Conservation (phyloP, 75 land plant genomes). For the Picea glauca region DNA sequence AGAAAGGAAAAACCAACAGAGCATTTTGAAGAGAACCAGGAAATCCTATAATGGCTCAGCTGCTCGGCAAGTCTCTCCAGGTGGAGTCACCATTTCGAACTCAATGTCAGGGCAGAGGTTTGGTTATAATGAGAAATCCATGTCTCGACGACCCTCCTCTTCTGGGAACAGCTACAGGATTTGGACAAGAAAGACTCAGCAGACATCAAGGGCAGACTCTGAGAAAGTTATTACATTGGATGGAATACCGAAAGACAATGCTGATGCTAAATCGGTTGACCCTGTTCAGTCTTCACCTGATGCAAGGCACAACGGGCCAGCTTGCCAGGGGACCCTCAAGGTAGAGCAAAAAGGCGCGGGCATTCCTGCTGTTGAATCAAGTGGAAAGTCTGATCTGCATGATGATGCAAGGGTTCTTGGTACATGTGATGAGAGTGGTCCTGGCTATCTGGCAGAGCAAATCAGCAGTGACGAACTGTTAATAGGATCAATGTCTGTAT, state of each 20-base stretch:
- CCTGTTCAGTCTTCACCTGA: neutral
- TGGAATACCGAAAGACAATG: neutral
- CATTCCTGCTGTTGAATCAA: conserved; percentile 2
- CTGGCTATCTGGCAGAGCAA: neutral
- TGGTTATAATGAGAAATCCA: conserved; percentile 4
- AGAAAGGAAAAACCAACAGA: conserved; percentile 8
- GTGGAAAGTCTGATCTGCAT: neutral
- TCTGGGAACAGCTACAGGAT: conserved; percentile 17
- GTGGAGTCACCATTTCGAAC: neutral
- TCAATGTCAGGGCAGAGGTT: conserved; percentile 11
- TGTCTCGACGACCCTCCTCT: conserved; percentile 11
- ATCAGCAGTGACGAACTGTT: neutral
- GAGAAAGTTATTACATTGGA: neutral
- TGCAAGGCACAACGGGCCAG: neutral
- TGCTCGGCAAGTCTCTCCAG: conserved; percentile 5
- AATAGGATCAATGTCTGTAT: conserved; percentile 12
- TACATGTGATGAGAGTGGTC: neutral
- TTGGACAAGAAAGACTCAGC: conserved; percentile 38
- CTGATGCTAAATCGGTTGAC: neutral
- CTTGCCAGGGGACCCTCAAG: neutral
- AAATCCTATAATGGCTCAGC: conserved; percentile 1
- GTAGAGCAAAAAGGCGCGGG: neutral
- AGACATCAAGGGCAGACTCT: neutral
- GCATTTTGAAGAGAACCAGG: conserved; percentile 8
- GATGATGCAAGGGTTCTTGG: neutral